phyloP scores from a whole-genome alignment of 1,284 basidiomycete genomes.

The Cryptococcus wingfieldii region DNA sequence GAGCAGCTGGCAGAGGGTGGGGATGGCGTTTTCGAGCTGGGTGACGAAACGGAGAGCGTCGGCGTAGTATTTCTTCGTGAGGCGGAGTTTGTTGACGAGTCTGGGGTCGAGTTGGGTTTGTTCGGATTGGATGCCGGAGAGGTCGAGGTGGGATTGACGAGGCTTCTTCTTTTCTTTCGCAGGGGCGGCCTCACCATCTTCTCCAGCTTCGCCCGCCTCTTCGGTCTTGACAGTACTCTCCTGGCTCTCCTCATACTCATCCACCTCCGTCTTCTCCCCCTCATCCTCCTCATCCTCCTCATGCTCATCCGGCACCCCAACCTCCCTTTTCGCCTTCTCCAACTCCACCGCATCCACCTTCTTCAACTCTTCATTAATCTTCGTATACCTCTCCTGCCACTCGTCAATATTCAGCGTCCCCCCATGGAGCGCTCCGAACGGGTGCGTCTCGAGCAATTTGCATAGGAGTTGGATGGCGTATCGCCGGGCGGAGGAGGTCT shows the following conservation, averaged over 20 bases:
- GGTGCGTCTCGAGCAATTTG: conserved; percentile 80
- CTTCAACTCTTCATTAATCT: conserved; percentile 56
- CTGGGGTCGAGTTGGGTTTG: conserved; percentile 62
- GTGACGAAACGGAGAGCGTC: conserved; percentile 85
- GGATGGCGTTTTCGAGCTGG: conserved; percentile 72
- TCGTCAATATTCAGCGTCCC: conserved; percentile 69
- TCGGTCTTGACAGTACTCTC: conserved; percentile 30
- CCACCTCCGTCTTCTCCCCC: conserved; percentile 31
- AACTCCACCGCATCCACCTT: conserved; percentile 57
- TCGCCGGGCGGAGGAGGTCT: conserved; percentile 81
- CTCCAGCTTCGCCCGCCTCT: conserved; percentile 36
- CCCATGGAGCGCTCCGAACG: conserved; percentile 79
- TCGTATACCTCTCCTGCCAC: conserved; percentile 68
- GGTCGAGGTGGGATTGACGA: conserved; percentile 60
- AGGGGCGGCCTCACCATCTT: conserved; percentile 17
- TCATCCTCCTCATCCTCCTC: conserved; percentile 48
- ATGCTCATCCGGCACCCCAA: conserved; percentile 48
- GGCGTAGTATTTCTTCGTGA: conserved; percentile 80
- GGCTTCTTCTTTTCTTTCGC: conserved; percentile 51
- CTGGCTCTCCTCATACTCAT: conserved; percentile 17
- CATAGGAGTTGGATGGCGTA: conserved; percentile 73
- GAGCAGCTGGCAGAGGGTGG: conserved; percentile 69
- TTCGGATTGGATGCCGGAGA: conserved; percentile 60
- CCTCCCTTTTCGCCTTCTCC: conserved; percentile 44
- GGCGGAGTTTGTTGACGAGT: conserved; percentile 65